Evolutionary conservation across 768 basidiomycete genomes (phyloP).

Genomic region (Clitopilus hobsonii): DNA sequence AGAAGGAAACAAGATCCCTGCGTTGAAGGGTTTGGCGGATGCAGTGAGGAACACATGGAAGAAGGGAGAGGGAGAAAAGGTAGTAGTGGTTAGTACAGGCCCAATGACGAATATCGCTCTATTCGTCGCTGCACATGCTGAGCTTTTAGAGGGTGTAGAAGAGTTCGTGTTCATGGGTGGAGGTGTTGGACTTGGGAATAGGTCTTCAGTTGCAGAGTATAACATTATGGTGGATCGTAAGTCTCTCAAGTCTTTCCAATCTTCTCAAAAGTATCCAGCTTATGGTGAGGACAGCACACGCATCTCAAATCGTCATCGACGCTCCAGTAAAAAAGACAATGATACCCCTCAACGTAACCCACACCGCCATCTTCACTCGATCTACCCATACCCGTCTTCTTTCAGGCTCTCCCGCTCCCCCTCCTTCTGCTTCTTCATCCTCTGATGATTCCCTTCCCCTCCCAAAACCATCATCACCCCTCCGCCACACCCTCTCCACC

Average conservation of each 20-base stretch:
- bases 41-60: constrained; percentile 54
- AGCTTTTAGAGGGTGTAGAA: constrained; percentile 51
- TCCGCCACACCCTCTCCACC: constrained; percentile 72
- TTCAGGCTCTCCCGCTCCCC: too few relatives aligned
- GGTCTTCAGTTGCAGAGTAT: constrained; percentile 76
- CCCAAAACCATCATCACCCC: constrained; percentile 34
- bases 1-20: constrained; percentile 40
- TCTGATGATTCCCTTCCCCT: constrained; percentile 23
- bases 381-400: constrained; percentile 51
- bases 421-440: constrained; percentile 16
- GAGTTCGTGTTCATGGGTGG: constrained; percentile 90
- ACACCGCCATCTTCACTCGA: constrained; percentile 71
- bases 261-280: background rate
- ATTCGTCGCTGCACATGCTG: constrained; percentile 53
- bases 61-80: constrained; percentile 51
- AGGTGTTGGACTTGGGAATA: constrained; percentile 81
- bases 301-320: constrained; percentile 77
- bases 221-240: constrained; percentile 80
- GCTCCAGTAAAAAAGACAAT: constrained; percentile 63
- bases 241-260: constrained; percentile 24
- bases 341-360: constrained; percentile 88
- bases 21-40: constrained; percentile 65
- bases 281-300: constrained; percentile 51
- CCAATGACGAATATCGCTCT: constrained; percentile 83
- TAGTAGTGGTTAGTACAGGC: constrained; percentile 71